Conservation (phyloP, 495 filamentous ascomycete species). For the Hypoxylon intermedium region DNA sequence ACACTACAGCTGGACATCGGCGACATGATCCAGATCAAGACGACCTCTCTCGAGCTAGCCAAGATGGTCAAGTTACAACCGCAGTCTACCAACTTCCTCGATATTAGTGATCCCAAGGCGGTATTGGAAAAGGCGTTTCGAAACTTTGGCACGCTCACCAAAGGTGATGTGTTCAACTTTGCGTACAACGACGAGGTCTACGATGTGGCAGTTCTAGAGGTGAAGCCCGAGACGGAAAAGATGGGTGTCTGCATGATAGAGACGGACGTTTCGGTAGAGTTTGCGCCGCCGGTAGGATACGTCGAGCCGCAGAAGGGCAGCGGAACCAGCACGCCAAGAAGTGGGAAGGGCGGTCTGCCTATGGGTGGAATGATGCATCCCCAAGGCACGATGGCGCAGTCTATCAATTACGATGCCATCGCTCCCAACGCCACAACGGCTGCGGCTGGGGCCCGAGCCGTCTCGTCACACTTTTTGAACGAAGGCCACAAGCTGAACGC, state of each 20-base stretch:
- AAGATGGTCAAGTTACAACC: conserved; percentile 95
- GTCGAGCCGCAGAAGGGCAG: conserved; percentile 74
- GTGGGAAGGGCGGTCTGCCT: conserved; percentile 59
- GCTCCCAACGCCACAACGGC: conserved; percentile 74
- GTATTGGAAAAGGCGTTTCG: conserved; percentile 95
- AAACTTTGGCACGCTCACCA: conserved; percentile 90
- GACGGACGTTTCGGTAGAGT: conserved; percentile 94
- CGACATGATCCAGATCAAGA: conserved; percentile 92
- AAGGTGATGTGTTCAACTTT: conserved; percentile 93
- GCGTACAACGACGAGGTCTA: conserved; percentile 92
- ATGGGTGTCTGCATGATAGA: conserved; percentile 91
- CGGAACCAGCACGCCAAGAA: conserved; percentile 69
- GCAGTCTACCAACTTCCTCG: conserved; percentile 87
- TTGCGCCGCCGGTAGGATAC: conserved; percentile 91
- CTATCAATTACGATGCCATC: conserved; percentile 96
- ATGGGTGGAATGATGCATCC: conserved; percentile 75
- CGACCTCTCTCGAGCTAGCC: conserved; percentile 87
- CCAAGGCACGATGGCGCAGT: conserved; percentile 92
- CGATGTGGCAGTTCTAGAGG: conserved; percentile 89
- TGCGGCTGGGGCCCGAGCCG: conserved; percentile 48
- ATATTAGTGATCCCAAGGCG: conserved; percentile 97
- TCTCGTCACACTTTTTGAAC: conserved; percentile 74
- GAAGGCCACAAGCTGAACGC: conserved; percentile 79
- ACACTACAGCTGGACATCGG: conserved; percentile 86
- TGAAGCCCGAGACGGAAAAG: conserved; percentile 78